Evolutionary conservation across 2,329 filamentous ascomycete genomes (phyloP).

Genomic region (Xylogone sp.): DNA sequence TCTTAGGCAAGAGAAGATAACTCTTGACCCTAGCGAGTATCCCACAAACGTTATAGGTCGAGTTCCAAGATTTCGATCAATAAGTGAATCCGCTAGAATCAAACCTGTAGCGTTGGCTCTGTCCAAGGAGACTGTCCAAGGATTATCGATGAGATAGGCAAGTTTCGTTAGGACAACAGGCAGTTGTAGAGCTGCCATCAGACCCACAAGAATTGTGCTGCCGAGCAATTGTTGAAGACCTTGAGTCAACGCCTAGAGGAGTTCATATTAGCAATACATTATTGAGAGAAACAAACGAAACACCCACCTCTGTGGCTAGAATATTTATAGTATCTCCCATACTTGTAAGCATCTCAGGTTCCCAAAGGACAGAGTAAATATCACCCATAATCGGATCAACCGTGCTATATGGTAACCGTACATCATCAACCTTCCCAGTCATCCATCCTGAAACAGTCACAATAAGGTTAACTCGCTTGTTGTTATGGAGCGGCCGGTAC

Average conservation of each 20-base stretch:
- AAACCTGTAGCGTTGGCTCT: constrained; percentile 84
- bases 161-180: constrained; percentile 91
- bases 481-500: constrained; percentile 94
- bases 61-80: constrained; percentile 86
- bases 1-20: constrained; percentile 87
- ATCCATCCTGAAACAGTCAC: constrained; percentile 97
- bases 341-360: constrained; percentile 94
- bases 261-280: constrained; percentile 20
- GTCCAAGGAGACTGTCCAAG: constrained; percentile 94
- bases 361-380: constrained; percentile 94
- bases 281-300: background rate
- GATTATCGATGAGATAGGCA: constrained; percentile 95
- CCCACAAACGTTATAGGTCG: constrained; percentile 90
- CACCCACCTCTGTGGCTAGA: constrained; percentile 82
- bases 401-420: constrained; percentile 91
- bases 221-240: constrained; percentile 93
- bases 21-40: constrained; percentile 86
- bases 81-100: constrained; percentile 89
- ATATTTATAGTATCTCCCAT: constrained; percentile 99
- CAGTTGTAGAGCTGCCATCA: constrained; percentile 93
- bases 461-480: constrained; percentile 93
- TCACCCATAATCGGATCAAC: constrained; percentile 98
- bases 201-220: constrained; percentile 77
- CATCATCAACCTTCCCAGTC: constrained; percentile 96
- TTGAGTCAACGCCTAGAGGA: constrained; percentile 79